Evolutionary conservation across 1,284 basidiomycete genomes (phyloP).

Genomic region (Malassezia japonica): DNA sequence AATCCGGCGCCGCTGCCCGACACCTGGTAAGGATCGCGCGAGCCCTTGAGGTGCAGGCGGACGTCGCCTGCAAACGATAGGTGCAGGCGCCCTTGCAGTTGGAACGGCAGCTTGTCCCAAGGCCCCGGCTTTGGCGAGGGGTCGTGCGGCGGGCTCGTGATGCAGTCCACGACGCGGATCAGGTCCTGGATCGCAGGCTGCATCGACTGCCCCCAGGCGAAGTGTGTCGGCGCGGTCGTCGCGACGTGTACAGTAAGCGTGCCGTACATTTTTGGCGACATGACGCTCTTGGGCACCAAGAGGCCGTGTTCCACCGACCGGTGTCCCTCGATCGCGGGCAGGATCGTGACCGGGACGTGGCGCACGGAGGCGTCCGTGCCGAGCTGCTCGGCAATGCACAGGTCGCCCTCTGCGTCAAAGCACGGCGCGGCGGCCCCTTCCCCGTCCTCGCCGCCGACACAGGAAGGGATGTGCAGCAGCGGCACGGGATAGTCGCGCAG

Average conservation of each 20-base stretch:
- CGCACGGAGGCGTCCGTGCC: constrained; percentile 56
- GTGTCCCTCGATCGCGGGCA: constrained; percentile 45
- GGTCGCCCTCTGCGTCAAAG: constrained; percentile 64
- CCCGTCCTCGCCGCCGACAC: constrained; percentile 17
- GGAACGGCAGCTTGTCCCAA: constrained; percentile 67
- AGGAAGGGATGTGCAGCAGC: constrained; percentile 51
- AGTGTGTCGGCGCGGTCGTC: constrained; percentile 61
- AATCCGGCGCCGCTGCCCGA: constrained; percentile 76
- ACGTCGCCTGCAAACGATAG: constrained; percentile 63
- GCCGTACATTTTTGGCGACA: constrained; percentile 89
- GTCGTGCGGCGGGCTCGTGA: constrained; percentile 72
- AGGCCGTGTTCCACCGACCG: constrained; percentile 59
- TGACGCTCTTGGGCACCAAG: constrained; percentile 76
- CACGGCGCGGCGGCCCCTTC: constrained; percentile 42
- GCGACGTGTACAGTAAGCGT: constrained; percentile 58
- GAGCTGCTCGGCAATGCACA: constrained; percentile 85
- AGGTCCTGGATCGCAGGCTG: constrained; percentile 78
- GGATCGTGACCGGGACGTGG: constrained; percentile 36
- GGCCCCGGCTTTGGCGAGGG: constrained; percentile 79
- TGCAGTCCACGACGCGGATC: constrained; percentile 68
- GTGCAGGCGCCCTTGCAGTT: constrained; percentile 73
- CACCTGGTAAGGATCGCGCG: constrained; percentile 70
- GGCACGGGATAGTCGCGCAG: constrained; percentile 65
- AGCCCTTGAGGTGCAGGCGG: constrained; percentile 61
- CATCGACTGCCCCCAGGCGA: constrained; percentile 86